Evolutionary conservation across 495 filamentous ascomycete genomes (phyloP), one percentile per base, ranked within the genome.

Genomic region (Aspergillus sclerotioniger): DNA sequence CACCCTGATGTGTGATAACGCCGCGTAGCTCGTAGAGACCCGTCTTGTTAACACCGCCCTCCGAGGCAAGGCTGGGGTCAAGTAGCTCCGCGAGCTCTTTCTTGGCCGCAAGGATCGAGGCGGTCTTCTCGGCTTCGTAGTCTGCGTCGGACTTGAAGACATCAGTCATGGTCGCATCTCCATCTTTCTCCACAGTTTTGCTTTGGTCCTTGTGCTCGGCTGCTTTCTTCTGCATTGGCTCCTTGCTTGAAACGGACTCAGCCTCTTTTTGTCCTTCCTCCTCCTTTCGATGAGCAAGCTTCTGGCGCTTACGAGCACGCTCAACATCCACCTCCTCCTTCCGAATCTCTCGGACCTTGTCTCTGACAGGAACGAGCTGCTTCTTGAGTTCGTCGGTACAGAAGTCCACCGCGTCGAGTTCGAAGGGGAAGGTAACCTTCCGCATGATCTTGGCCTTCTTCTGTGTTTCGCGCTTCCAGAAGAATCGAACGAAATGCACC

Each of bases 361-460:
- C 95, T 46, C 94, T 83, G 32, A 98, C 86, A 3, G 94, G 94
- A 51, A 97, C 79, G 41, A 98, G 83, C 60, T 87, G 82, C 63
- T 89, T 86, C 69, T 82, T 84, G 47, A 98, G 80, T 53, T 94
- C 86, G 39, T 97, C 92, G 51, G 92, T 91, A 69, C 94, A 98
- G 74, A 93, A 98, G 65, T 98, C 94, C 9, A 96, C 89, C 4
- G 87, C 87, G 69, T 98, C 94, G 21, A 98, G 77, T 72, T 98
- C 95, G 47, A 86, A 84, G 16, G 92, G 93, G 71, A 98, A 98
- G 0, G 90, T 91, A 45, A 98, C 94, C 72, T 97, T 98, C 63
- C 92, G 89, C 92, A 98, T 92, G 66, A 98, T 98, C 83, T 98
- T 98, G 54, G 92, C 91, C 78, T 98, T 98, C 81, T 98, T 98